Base-by-base conservation (phyloP, 2,329 filamentous ascomycete genomes). In the Diplodia intermedia region DNA sequence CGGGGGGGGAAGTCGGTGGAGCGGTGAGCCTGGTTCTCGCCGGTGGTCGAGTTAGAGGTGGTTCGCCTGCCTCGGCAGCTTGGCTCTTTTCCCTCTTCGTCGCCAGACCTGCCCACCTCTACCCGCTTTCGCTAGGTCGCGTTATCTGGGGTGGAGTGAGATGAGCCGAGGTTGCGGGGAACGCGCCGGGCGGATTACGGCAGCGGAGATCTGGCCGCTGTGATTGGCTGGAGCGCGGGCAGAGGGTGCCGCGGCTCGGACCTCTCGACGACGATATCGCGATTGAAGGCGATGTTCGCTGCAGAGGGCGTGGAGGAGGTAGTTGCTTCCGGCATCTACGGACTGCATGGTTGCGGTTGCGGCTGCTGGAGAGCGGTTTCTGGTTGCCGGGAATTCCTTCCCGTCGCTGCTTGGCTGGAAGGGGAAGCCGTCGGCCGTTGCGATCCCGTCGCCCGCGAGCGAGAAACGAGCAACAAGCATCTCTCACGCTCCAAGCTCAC, bases 151-250 rank as follows among this genome's bases (percentile, higher is more conserved):
- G 47, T 63, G 60, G 60, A 63, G 60, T 63, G 60, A 63, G 60
- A 52, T 63, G 60, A 52, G 60, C 60, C 60, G 60, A 63, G 60
- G 60, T 63, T 63, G 33, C n/a, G 53, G 53, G 53, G 29, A 20
- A 33, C 26, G 56, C 29, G 36, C 18, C 14, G 50, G 18, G 15
- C 49, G 23, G 43, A 63, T 63, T 63, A 63, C 60, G 43, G 40
- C 15, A 63, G 47, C 31, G 60, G 60, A 52, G 60, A 63, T 63
- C 60, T 52, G 43, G 43, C 11, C 29, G 60, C 29, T 38, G n/a
- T 63, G 60, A 63, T 63, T 63, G 60, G 60, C 31, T 7, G 60
- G 11, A 1, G 23, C 2, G 12, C 12, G 11, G 12, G 26, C 3
- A 4, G 26, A 12, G 7, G 23, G 14, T 12, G 23, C 60, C 60